Evolutionary conservation across 164 flowering plant genomes (phyloP).

Genomic region (Annona cherimola): DNA sequence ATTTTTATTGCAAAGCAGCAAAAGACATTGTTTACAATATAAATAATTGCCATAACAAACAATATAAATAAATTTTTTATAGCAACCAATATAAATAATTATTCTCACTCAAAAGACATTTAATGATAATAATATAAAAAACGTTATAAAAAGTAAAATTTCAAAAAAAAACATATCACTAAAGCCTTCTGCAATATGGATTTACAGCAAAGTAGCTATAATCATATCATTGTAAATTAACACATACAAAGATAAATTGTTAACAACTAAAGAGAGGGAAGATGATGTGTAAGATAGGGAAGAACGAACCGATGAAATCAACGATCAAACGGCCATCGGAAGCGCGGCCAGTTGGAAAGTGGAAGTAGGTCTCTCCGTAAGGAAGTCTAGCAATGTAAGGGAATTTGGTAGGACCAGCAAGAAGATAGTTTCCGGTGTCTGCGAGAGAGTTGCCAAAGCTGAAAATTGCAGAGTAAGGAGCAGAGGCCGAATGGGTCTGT

Average conservation of each 20-base stretch:
- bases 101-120: too few species aligned
- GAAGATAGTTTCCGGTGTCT: constrained; percentile 14
- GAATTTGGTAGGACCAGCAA: background rate
- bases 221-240: background rate
- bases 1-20: too few species aligned
- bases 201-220: background rate
- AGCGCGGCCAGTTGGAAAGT: constrained; percentile 28
- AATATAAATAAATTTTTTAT: too few species aligned
- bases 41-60: too few species aligned
- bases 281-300: background rate
- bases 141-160: too few species aligned
- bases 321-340: constrained; percentile 31
- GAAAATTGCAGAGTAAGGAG: constrained; percentile 5
- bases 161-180: too few species aligned
- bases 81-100: too few species aligned
- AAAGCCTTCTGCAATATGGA: too few species aligned
- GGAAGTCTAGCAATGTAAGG: constrained; percentile 10
- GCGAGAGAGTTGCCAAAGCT: constrained; percentile 13
- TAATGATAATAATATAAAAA: too few species aligned
- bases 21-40: too few species aligned
- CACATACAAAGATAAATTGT: too few species aligned
- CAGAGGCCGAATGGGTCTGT: background rate
- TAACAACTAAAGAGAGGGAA: background rate
- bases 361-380: constrained; percentile 38
- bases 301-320: constrained; percentile 27